Conservation (phyloP, 805 yeast genomes). For the Ogataea sp. region DNA sequence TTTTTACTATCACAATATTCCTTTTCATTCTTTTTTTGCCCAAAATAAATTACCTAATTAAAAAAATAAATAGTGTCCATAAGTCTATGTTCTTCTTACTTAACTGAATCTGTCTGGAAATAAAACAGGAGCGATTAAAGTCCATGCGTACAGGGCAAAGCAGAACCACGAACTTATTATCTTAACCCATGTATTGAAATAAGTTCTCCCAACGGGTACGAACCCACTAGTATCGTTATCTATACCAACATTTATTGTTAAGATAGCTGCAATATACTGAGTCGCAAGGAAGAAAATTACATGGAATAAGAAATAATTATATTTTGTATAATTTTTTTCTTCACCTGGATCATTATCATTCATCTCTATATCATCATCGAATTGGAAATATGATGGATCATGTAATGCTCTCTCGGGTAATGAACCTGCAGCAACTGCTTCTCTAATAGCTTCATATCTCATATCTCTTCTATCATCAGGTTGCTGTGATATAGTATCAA, state of each 20-base stretch:
- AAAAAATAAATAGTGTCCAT: too few species aligned
- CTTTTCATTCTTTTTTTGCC: too few species aligned
- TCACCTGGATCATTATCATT: conserved; percentile 40
- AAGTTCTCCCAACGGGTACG: conserved; percentile 94
- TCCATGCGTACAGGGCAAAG: conserved; percentile 81
- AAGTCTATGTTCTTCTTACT: too few species aligned
- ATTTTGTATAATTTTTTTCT: conserved; percentile 56
- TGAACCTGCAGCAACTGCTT: conserved; percentile 95
- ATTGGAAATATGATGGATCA: conserved; percentile 57
- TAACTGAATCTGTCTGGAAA: conserved; percentile 75
- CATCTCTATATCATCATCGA: conserved; percentile 29
- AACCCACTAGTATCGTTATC: conserved; percentile 83
- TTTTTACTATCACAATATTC: too few species aligned
- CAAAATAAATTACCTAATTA: too few species aligned
- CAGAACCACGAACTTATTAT: conserved; percentile 91
- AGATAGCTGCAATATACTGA: conserved; percentile 89
- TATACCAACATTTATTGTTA: conserved; percentile 85
- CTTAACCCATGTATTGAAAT: conserved; percentile 92
- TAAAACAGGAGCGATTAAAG: conserved; percentile 79
- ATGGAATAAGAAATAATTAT: conserved; percentile 85
- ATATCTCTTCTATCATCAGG: conserved; percentile 50
- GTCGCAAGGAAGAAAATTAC: conserved; percentile 90
- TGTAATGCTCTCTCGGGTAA: conserved; percentile 86
- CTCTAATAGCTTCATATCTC: conserved; percentile 80
- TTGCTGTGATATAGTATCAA: conserved; percentile 39